Evolutionary conservation across 108 stramenopile genomes (phyloP), one percentile per base, ranked within the genome.

Genomic region (Fragilariopsis cylindrus): DNA sequence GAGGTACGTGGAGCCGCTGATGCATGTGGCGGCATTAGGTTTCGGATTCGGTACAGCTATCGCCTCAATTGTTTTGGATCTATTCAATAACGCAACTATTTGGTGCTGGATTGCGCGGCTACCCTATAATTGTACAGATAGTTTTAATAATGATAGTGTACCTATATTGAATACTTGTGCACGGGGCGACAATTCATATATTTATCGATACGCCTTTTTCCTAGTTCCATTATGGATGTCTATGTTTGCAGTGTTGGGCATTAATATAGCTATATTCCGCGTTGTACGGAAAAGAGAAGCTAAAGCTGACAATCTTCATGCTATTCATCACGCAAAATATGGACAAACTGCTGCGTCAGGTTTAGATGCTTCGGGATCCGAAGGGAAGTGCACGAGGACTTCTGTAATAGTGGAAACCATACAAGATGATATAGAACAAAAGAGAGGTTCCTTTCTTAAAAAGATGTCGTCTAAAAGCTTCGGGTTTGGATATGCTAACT

Each of bases 71-170:
- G 49, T 72, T 4, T 44, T 87, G 54, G 72, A 57, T 16, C 54
- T 85, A 43, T 85, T 73, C 58, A 87, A 85, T 55, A 74, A 66
- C 57, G 79, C 76, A 0, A 41, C 57, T 6, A 40, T 83, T 13
- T 83, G 84, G 82, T 87, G 87, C 57, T 87, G 87, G 87, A 84
- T 84, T 44, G 71, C 87, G 19, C 54, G 70, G 8, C 75, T 80
- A 52, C 87, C 87, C 2, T 5, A 53, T 11, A n/a, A n/a, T 46
- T 87, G 85, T 44, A 50, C 53, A 40, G 71, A 57, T 8, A 53
- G 52, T n/a, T n/a, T 15, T n/a, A 30, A 30, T 30, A 30, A 30
- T 30, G 30, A 30, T 30, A 0, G 2, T 30, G 15, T 12, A 53
- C n/a, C n/a, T 48, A 63, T 18, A 9, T 77, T 72, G 1, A 62